Percentiles rank a stretch among this genome's conserved stretches.
Evolutionary conservation across 768 basidiomycete species (phyloP).

Genomic region (Amanita brunnescens): DNA sequence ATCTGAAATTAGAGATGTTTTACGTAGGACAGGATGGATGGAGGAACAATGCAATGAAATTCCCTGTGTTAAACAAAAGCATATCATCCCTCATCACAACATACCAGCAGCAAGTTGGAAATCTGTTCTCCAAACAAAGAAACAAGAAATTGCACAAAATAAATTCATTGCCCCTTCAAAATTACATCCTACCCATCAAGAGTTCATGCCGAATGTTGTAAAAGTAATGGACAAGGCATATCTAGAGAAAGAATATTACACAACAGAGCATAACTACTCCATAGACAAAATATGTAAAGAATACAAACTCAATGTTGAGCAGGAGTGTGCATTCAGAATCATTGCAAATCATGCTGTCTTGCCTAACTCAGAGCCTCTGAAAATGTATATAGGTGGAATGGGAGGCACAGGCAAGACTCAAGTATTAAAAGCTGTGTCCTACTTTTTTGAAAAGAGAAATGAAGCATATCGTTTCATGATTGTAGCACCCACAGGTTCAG

Average conservation of each 20-base stretch:
- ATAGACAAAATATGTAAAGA: constrained; percentile 6
- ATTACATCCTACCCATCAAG: not conserved
- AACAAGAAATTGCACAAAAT: not conserved
- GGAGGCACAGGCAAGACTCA: constrained; percentile 26
- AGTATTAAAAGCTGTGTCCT: constrained; percentile 19
- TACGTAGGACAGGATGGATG: not conserved
- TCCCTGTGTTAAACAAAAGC: too few species aligned
- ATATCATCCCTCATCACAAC: not conserved
- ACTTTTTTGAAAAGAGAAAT: constrained; percentile 13
- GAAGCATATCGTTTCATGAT: constrained; percentile 12
- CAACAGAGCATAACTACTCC: not conserved
- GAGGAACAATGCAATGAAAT: not conserved
- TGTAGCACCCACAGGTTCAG: constrained; percentile 18
- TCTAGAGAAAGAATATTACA: constrained; percentile 11
- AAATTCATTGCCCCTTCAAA: too few species aligned
- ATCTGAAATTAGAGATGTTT: constrained; percentile 5
- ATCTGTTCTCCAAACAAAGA: not conserved
- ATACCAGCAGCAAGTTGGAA: not conserved
- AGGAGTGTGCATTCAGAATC: constrained; percentile 22
- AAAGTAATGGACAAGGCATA: constrained; percentile 18
- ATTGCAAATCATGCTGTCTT: constrained; percentile 15
- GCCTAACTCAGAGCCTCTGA: constrained; percentile 16
- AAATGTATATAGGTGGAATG: constrained; percentile 26
- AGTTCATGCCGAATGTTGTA: constrained; percentile 9
- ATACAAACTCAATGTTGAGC: constrained; percentile 20